Evolutionary conservation across 495 filamentous ascomycete genomes (phyloP).

Genomic region (Aspergillus haitiensis): DNA sequence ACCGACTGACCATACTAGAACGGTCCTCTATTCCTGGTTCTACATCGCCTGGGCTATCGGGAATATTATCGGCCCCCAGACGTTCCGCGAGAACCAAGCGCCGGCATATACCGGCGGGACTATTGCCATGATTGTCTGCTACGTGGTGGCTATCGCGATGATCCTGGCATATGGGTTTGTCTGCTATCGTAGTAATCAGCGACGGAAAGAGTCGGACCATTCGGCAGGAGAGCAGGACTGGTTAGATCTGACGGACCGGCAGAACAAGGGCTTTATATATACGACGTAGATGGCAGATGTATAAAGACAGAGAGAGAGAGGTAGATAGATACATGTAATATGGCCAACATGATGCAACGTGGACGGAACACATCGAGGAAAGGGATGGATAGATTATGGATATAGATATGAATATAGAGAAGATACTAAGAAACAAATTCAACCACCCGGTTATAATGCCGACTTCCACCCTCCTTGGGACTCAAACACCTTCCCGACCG

Average conservation of each 20-base stretch:
- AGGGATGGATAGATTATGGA: too few relatives aligned
- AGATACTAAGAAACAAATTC: not conserved
- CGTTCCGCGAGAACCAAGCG: not conserved
- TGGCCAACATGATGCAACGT: too few relatives aligned
- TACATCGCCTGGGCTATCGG: not conserved
- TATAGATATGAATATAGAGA: not conserved
- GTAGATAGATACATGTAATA: too few relatives aligned
- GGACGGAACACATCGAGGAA: too few relatives aligned
- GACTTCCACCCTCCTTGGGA: constrained; percentile 16
- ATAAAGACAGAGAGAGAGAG: too few relatives aligned
- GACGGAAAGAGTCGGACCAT: not conserved
- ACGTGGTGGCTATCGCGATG: not conserved
- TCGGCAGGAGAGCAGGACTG: not conserved
- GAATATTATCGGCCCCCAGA: constrained; percentile 2
- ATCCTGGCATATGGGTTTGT: not conserved
- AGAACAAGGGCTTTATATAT: not conserved
- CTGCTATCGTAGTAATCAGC: not conserved
- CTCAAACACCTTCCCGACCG: constrained; percentile 14
- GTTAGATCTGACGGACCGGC: not conserved
- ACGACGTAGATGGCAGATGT: too few relatives aligned
- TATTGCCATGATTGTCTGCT: not conserved
- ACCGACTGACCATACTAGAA: too few relatives aligned
- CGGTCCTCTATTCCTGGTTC: not conserved
- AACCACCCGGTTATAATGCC: too few relatives aligned
- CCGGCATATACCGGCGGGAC: not conserved